Conservation (phyloP, 495 filamentous ascomycete species). For the Xylaria longipes region DNA sequence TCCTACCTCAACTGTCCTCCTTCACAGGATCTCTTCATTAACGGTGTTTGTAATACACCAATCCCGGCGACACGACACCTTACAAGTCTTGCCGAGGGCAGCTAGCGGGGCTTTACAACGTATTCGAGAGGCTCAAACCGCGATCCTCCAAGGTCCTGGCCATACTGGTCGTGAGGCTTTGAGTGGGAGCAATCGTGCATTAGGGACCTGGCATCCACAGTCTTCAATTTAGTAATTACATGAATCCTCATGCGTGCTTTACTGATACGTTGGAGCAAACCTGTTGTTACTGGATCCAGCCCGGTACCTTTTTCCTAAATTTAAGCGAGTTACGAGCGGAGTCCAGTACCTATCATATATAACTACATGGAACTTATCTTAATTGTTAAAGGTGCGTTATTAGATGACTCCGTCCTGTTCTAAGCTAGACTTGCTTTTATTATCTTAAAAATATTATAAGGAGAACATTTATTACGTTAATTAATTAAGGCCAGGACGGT, state of each 20-base stretch:
- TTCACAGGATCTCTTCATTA: neutral
- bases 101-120: neutral
- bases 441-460: neutral
- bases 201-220: neutral
- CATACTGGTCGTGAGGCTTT: neutral
- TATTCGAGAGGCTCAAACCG: neutral
- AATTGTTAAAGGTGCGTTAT: neutral
- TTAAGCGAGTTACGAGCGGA: neutral
- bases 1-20: neutral
- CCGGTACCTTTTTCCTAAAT: neutral
- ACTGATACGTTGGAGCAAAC: neutral
- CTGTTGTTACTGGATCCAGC: neutral
- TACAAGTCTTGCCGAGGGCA: neutral
- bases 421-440: neutral
- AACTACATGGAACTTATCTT: neutral
- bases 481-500: too few relatives aligned
- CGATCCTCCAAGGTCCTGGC: neutral
- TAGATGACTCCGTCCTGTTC: neutral
- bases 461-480: too few relatives aligned
- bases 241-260: neutral
- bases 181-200: neutral
- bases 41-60: neutral
- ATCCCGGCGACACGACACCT: neutral
- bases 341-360: neutral
- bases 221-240: neutral